phyloP scores from a whole-genome alignment of 192 early-diverging fungal species.

The Backusella tuberculispora region DNA sequence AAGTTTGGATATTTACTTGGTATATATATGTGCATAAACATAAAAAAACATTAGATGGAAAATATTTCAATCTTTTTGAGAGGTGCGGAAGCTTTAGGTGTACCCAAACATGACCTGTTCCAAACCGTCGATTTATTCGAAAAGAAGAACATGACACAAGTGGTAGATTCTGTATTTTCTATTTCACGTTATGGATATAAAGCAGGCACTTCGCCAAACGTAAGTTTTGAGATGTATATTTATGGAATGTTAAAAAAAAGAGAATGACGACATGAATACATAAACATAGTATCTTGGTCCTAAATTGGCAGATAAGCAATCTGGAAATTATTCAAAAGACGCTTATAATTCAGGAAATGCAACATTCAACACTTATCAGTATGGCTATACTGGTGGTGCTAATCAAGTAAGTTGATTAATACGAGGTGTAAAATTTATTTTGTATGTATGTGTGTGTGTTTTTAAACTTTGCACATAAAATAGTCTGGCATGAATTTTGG shows the following conservation, averaged over 20 bases:
- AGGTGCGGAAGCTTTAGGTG: constrained; percentile 64
- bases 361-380: constrained; percentile 57
- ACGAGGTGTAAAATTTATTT: constrained; percentile 1
- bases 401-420: constrained; percentile 55
- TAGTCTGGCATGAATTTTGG: constrained; percentile 50
- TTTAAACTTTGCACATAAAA: not conserved
- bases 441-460: not conserved
- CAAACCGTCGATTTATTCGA: constrained; percentile 87
- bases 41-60: constrained; percentile 64
- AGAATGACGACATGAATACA: not conserved
- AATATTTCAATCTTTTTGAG: constrained; percentile 77
- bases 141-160: constrained; percentile 67
- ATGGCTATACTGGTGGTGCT: constrained; percentile 50
- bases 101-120: constrained; percentile 73
- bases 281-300: constrained; percentile 62
- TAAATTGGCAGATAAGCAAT: constrained; percentile 70
- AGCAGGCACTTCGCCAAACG: constrained; percentile 51
- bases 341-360: constrained; percentile 58
- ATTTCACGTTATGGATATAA: constrained; percentile 70
- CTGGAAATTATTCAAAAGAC: constrained; percentile 66
- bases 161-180: constrained; percentile 72
- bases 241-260: not conserved
- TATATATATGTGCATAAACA: too few species aligned
- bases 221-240: constrained; percentile 28
- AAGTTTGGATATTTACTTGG: not conserved